phyloP scores from a whole-genome alignment of 352 stramenopile genomes.

The Globisporangium viniferum region DNA sequence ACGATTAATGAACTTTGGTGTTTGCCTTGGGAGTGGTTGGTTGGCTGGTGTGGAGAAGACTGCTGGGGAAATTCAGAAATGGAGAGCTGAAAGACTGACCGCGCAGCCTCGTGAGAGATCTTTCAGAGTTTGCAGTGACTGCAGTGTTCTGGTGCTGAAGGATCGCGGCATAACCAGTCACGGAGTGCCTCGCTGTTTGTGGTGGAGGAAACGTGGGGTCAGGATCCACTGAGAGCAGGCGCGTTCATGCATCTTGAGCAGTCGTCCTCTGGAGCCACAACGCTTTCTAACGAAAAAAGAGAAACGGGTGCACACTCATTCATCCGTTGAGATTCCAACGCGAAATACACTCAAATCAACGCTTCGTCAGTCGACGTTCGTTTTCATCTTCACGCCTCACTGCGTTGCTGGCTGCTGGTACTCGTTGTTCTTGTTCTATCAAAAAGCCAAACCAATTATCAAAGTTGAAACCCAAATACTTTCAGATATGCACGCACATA shows the following conservation, averaged over 20 bases:
- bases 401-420: too few relatives aligned
- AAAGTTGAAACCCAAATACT: background rate
- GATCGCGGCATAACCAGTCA: background rate
- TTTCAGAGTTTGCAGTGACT: background rate
- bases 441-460: background rate
- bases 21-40: background rate
- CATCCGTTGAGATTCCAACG: background rate
- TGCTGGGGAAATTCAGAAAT: background rate
- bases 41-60: background rate
- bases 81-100: background rate
- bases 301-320: background rate
- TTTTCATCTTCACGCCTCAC: background rate
- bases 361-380: background rate
- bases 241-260: background rate
- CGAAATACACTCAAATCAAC: background rate
- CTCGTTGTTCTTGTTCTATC: background rate
- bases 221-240: background rate
- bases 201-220: background rate
- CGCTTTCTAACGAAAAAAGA: background rate
- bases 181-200: background rate
- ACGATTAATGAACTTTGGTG: background rate
- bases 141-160: background rate
- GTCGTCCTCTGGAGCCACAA: background rate
- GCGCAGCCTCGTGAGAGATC: background rate
- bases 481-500: background rate